These are phyloP conservation scores for Mortierella sp. DNA, from an alignment of 371 early-diverging fungal species.

Conservation along the genomic window DNA sequence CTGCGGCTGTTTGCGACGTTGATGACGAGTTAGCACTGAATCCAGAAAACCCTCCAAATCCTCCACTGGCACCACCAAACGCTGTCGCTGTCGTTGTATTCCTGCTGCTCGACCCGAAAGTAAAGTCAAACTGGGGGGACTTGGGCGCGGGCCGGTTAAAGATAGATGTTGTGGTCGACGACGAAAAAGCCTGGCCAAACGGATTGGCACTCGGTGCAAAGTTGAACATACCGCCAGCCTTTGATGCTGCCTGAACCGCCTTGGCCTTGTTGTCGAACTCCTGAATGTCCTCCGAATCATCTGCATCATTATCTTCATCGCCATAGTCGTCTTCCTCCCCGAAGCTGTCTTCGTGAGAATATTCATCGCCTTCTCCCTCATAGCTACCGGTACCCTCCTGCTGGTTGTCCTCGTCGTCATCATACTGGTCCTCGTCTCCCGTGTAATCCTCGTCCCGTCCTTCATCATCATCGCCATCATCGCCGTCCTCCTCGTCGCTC, in stretches of 20 bases:
- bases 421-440: conserved; percentile 9
- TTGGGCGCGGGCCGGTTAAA: conserved; percentile 7
- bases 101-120: not conserved
- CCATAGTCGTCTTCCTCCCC: conserved; percentile 6
- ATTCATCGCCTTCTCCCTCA: conserved; percentile 7
- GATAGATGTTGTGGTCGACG: not conserved
- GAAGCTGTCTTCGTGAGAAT: not conserved
- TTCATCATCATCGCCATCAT: conserved; percentile 11
- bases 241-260: not conserved
- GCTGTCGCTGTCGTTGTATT: not conserved
- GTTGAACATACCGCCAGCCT: conserved; percentile 4
- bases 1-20: not conserved
- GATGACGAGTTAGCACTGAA: not conserved
- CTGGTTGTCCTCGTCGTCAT: conserved; percentile 8
- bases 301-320: not conserved
- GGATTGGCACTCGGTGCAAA: conserved; percentile 2
- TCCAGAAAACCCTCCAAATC: not conserved
- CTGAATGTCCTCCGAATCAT: not conserved
- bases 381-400: not conserved
- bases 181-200: not conserved
- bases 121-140: conserved; percentile 21
- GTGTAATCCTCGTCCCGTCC: not conserved
- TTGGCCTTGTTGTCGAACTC: not conserved
- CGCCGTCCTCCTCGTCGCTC: conserved; percentile 17
- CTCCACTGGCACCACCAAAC: not conserved